phyloP scores from a whole-genome alignment of 257 asterid species.

The Ilex aquifolium region DNA sequence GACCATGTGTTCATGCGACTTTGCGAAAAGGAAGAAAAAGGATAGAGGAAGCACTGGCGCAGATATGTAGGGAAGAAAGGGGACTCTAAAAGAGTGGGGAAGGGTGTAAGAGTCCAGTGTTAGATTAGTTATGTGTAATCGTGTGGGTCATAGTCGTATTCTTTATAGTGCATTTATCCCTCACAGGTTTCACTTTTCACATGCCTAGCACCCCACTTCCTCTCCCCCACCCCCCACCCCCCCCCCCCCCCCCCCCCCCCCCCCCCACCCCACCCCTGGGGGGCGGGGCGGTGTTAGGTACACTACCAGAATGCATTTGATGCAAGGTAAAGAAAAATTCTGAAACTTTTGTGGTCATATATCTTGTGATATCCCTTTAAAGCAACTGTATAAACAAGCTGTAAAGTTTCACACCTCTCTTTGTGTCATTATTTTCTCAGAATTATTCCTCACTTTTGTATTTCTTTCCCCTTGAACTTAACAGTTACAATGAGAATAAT shows the following conservation, averaged over 20 bases:
- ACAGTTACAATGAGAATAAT: not conserved
- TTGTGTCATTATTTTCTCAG: constrained; percentile 8
- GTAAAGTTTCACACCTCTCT: constrained; percentile 23
- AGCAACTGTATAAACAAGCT: constrained; percentile 21
- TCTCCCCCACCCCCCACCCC: not conserved
- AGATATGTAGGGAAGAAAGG: constrained; percentile 6
- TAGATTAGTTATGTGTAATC: not conserved
- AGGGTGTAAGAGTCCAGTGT: constrained; percentile 7
- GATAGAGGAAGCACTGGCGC: constrained; percentile 10
- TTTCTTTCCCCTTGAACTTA: constrained; percentile 15
- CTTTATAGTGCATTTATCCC: constrained; percentile 5
- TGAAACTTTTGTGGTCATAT: constrained; percentile 11
- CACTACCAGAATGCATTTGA: not conserved
- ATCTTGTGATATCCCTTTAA: constrained; percentile 16
- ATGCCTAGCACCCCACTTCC: constrained; percentile 2
- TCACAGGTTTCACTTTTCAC: constrained; percentile 6
- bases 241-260: not conserved
- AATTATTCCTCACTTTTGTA: not conserved
- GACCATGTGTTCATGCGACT: not conserved
- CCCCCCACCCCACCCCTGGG: not conserved
- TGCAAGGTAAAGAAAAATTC: constrained; percentile 12
- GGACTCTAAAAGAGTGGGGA: not conserved
- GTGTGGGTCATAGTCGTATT: constrained; percentile 8
- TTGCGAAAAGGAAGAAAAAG: not conserved
- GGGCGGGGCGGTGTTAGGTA: not conserved